phyloP scores from a whole-genome alignment of 495 filamentous ascomycete species.

The Lichina pygmaea region DNA sequence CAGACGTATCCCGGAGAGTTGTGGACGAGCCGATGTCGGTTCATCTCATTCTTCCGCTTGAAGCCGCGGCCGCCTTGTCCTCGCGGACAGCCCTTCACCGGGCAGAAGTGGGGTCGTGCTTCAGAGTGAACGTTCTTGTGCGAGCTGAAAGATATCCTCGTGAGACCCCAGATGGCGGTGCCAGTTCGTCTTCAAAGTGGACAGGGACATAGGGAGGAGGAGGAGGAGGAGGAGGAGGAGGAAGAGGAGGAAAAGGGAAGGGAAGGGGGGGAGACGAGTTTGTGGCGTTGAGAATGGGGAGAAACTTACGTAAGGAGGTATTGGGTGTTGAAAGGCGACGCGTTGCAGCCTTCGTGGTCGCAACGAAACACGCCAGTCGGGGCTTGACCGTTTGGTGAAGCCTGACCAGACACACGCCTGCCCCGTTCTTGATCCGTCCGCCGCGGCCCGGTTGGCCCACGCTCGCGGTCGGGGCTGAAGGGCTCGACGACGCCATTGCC shows the following conservation, averaged over 20 bases:
- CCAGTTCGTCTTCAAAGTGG: not conserved
- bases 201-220: not conserved
- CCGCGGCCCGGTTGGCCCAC: not conserved
- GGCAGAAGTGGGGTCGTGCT: constrained; percentile 74
- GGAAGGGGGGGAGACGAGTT: not conserved
- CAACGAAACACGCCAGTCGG: constrained; percentile 24
- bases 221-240: not conserved
- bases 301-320: constrained; percentile 43
- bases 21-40: constrained; percentile 84
- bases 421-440: too few relatives aligned
- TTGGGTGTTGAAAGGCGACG: constrained; percentile 78
- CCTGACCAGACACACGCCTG: too few relatives aligned
- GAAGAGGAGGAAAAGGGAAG: not conserved
- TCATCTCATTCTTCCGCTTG: constrained; percentile 99
- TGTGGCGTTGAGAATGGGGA: not conserved
- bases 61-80: constrained; percentile 76
- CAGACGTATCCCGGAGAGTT: constrained; percentile 91
- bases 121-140: constrained; percentile 92
- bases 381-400: not conserved
- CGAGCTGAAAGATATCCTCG: constrained; percentile 35
- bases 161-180: not conserved
- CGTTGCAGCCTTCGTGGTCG: constrained; percentile 48
- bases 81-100: constrained; percentile 51
- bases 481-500: not conserved
- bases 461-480: not conserved